phyloP scores from a whole-genome alignment of 2,329 filamentous ascomycete genomes.

The Exophiala lecanii-corni region DNA sequence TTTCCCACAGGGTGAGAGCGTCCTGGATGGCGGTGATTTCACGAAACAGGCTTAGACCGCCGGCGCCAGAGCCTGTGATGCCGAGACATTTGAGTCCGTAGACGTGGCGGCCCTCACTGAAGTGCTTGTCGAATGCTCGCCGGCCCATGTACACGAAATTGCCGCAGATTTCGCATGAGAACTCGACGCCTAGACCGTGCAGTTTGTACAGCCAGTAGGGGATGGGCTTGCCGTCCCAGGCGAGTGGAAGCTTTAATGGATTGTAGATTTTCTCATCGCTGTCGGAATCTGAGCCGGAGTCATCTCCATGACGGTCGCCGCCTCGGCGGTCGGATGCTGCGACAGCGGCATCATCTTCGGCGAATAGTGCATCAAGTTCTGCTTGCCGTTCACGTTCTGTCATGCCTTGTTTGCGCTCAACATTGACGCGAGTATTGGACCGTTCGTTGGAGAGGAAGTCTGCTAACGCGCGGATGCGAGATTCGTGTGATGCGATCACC shows the following conservation, averaged over 20 bases:
- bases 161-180: constrained; percentile 92
- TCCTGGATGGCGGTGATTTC: constrained; percentile 93
- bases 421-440: constrained; percentile 84
- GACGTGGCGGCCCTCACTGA: constrained; percentile 88
- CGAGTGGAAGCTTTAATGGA: constrained; percentile 87
- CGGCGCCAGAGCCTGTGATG: constrained; percentile 54
- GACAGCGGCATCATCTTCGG: constrained; percentile 48
- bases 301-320: constrained; percentile 42
- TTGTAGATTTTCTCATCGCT: constrained; percentile 93
- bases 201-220: constrained; percentile 98
- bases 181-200: constrained; percentile 90
- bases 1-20: constrained; percentile 83
- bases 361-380: constrained; percentile 82
- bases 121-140: constrained; percentile 96
- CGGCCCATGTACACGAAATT: constrained; percentile 99
- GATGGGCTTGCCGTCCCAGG: constrained; percentile 98
- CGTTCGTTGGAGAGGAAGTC: constrained; percentile 81
- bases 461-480: constrained; percentile 72
- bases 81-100: constrained; percentile 92
- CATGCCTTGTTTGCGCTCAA: constrained; percentile 95
- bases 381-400: constrained; percentile 92
- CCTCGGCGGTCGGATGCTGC: constrained; percentile 23
- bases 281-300: constrained; percentile 65
- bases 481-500: constrained; percentile 84
- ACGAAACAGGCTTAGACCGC: constrained; percentile 79